Conservation (phyloP, 805 yeast genomes). For the Yarrowia keelungensis region DNA sequence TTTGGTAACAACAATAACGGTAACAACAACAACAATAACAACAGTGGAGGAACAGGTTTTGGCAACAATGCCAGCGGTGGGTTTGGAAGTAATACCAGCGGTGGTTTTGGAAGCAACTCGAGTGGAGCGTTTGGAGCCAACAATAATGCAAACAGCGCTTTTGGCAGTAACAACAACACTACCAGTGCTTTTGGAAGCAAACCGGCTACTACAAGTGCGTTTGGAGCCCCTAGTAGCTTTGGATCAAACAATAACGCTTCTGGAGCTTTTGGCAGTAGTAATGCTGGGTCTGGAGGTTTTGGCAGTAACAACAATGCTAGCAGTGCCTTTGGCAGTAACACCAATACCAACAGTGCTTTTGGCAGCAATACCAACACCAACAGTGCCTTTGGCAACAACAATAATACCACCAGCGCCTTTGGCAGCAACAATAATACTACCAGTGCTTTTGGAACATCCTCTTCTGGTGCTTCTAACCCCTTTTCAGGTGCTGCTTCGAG, state of each 20-base stretch:
- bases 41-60: constrained; percentile 4
- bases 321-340: constrained; percentile 14
- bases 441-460: neutral
- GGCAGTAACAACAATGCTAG: neutral
- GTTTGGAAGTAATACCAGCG: neutral
- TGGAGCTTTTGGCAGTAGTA: no score
- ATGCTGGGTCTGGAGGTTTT: neutral
- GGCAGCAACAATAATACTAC: neutral
- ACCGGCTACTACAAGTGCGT: neutral
- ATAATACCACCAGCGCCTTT: neutral
- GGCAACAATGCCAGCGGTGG: neutral
- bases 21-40: neutral
- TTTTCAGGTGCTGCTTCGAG: neutral
- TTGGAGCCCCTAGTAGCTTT: neutral
- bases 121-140: constrained; percentile 12
- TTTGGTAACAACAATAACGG: neutral
- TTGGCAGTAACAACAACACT: neutral
- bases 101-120: neutral
- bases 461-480: neutral
- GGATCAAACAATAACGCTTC: constrained; percentile 3
- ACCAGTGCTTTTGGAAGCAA: neutral
- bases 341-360: neutral
- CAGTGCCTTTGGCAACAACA: constrained; percentile 20
- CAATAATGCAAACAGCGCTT: neutral
- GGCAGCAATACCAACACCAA: constrained; percentile 35